Evolutionary conservation across 768 basidiomycete species (phyloP).

Genomic region (Boletus rufocinnamomeus): DNA sequence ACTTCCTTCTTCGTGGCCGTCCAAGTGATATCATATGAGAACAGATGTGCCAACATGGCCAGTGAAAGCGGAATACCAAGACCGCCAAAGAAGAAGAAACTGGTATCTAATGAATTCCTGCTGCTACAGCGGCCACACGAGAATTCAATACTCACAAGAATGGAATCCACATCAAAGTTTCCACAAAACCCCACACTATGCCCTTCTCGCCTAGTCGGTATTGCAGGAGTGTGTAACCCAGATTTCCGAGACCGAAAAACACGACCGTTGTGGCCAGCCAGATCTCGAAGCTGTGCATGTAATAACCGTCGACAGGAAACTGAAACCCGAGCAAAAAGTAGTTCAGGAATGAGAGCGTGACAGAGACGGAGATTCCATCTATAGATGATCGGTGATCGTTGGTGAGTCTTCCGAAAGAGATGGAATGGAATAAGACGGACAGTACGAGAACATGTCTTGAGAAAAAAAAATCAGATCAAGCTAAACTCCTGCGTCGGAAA

Average conservation of each 20-base stretch:
- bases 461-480: conserved; percentile 2
- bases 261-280: conserved; percentile 78
- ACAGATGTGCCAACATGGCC: conserved; percentile 56
- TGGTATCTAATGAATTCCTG: conserved; percentile 12
- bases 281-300: conserved; percentile 79
- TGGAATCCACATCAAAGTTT: conserved; percentile 33
- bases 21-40: conserved; percentile 62
- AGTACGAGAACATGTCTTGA: conserved; percentile 54
- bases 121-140: background rate
- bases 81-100: conserved; percentile 59
- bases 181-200: conserved; percentile 26
- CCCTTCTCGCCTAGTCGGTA: conserved; percentile 59
- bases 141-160: conserved; percentile 38
- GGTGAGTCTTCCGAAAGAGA: background rate
- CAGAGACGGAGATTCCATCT: conserved; percentile 63
- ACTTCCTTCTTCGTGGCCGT: conserved; percentile 77
- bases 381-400: background rate
- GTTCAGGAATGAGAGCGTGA: conserved; percentile 69
- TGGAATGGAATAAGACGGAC: conserved; percentile 33
- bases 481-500: background rate
- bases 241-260: conserved; percentile 71
- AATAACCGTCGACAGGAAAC: conserved; percentile 73
- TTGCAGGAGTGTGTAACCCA: conserved; percentile 71
- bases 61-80: conserved; percentile 54
- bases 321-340: conserved; percentile 74